Evolutionary conservation across 2,329 filamentous ascomycete genomes (phyloP).

Genomic region (Endothia cerciana): DNA sequence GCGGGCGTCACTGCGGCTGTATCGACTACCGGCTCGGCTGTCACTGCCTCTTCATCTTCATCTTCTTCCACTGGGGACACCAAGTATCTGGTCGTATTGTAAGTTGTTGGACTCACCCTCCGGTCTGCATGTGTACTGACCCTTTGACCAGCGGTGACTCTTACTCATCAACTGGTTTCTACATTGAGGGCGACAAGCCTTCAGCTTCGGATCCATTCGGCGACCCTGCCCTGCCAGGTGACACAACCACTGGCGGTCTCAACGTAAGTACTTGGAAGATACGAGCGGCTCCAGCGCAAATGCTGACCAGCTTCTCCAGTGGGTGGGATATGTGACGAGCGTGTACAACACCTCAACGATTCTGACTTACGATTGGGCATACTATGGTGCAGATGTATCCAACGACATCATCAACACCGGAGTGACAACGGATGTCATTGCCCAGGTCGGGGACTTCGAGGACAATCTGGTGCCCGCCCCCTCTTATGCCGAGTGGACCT

Average conservation of each 20-base stretch:
- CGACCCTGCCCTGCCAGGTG: conserved; percentile 11
- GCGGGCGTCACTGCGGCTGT: conserved; percentile 6
- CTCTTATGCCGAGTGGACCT: conserved; percentile 21
- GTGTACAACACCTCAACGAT: conserved; percentile 26
- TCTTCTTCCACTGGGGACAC: conserved; percentile 19
- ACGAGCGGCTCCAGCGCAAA: not conserved
- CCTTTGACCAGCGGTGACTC: conserved; percentile 18
- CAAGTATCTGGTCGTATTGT: conserved; percentile 29
- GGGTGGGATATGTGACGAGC: conserved; percentile 27
- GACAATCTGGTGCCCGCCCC: conserved; percentile 25
- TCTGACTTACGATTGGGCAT: conserved; percentile 27
- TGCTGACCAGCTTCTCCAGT: not conserved
- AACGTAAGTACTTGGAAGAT: conserved; percentile 14
- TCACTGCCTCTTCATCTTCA: not conserved
- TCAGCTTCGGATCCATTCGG: conserved; percentile 22
- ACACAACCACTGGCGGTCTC: conserved; percentile 25
- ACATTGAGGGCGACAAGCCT: conserved; percentile 27
- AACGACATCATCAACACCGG: conserved; percentile 29
- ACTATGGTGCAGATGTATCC: conserved; percentile 27
- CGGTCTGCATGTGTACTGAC: not conserved
- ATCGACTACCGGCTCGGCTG: conserved; percentile 9
- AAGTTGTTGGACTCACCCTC: not conserved
- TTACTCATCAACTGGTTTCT: conserved; percentile 29
- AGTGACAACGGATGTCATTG: conserved; percentile 26
- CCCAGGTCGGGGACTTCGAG: conserved; percentile 26